phyloP scores from a whole-genome alignment of 495 filamentous ascomycete genomes.

The Lasiosphaeria hispida region DNA sequence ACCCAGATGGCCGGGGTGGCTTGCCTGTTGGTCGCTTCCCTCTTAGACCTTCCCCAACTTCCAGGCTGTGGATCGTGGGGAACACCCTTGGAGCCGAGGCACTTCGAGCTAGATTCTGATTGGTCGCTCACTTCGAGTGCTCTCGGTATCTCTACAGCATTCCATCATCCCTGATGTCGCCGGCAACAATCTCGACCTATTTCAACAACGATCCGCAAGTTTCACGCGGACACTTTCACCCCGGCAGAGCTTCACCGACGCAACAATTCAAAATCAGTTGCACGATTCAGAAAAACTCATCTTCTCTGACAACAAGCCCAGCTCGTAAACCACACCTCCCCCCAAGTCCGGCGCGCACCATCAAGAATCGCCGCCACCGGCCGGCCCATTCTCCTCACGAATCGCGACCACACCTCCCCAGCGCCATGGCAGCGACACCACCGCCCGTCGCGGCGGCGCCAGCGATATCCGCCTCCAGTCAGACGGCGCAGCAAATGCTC shows the following conservation, averaged over 20 bases:
- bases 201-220: not conserved
- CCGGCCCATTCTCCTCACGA: no score
- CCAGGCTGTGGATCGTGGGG: conserved; percentile 11
- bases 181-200: not conserved
- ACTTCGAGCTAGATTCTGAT: conserved; percentile 11
- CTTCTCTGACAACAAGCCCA: no score
- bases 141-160: conserved; percentile 18
- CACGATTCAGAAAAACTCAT: no score
- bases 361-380: no score
- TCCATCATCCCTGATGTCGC: conserved; percentile 14
- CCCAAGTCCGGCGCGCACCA: no score
- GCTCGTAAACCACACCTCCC: no score
- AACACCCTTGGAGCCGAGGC: conserved; percentile 27
- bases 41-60: not conserved
- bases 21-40: not conserved
- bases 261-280: no score
- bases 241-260: no score
- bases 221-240: no score
- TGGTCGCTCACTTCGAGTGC: conserved; percentile 26
- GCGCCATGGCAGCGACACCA: not conserved
- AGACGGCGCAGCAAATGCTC: conserved; percentile 46
- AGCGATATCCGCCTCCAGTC: conserved; percentile 21
- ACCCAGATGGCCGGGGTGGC: not conserved
- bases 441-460: conserved; percentile 13
- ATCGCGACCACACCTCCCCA: not conserved